Evolutionary conservation across 257 asterid species (phyloP).

Genomic region (Solanum chiquidenum): DNA sequence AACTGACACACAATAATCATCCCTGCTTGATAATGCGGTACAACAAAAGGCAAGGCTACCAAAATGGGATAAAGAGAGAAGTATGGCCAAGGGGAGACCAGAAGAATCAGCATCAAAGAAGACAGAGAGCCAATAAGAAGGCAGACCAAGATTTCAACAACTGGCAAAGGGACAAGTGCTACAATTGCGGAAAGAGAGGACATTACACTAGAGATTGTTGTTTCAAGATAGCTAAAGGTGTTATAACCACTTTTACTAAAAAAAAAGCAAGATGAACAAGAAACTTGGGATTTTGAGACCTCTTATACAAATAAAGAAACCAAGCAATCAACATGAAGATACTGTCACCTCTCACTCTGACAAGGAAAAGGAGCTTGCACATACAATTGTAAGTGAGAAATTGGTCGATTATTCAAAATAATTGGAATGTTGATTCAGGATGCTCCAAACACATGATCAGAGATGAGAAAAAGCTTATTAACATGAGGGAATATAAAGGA

Average conservation of each 20-base stretch:
- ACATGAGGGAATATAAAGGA: neutral
- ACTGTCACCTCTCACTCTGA: neutral
- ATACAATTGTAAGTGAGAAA: no score
- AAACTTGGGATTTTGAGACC: neutral
- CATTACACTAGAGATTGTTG: neutral
- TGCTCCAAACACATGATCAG: neutral
- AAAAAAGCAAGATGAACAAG: neutral
- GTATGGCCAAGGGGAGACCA: neutral
- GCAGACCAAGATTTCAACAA: neutral
- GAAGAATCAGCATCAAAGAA: neutral
- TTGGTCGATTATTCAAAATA: neutral
- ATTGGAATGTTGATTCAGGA: neutral
- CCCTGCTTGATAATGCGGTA: neutral
- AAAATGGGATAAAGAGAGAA: neutral
- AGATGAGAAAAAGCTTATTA: neutral
- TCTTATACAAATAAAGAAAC: no score
- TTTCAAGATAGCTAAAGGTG: neutral
- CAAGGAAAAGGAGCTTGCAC: neutral
- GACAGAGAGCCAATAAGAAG: neutral
- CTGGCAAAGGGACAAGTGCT: neutral
- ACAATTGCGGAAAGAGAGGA: neutral
- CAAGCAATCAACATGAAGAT: neutral
- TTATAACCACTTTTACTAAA: neutral
- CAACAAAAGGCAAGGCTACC: neutral
- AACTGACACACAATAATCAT: no score